Conservation (phyloP, 352 stramenopile genomes). For the Pythium sukuiense region DNA sequence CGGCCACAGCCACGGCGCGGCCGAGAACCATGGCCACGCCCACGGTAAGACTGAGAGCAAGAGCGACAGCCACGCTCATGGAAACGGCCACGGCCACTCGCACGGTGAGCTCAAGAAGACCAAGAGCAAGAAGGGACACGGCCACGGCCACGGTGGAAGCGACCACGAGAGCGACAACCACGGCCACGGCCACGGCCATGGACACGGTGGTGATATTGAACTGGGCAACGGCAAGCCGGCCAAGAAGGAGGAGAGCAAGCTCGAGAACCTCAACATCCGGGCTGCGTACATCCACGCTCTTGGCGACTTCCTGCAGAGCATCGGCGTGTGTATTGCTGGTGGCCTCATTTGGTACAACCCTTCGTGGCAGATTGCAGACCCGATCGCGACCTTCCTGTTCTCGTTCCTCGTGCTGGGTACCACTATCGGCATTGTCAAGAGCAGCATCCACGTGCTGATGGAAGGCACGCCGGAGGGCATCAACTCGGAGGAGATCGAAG, state of each 20-base stretch:
- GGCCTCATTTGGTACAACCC: constrained; percentile 97
- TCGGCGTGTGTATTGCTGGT: constrained; percentile 95
- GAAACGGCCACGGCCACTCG: constrained; percentile 37
- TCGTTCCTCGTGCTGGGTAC: constrained; percentile 93
- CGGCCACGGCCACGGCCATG: constrained; percentile 29
- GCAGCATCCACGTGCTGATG: constrained; percentile 94
- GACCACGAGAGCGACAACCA: constrained; percentile 44
- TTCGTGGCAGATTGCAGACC: constrained; percentile 95
- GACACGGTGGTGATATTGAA: constrained; percentile 14
- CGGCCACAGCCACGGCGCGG: constrained; percentile 25
- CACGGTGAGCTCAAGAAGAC: constrained; percentile 30
- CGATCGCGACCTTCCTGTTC: constrained; percentile 98
- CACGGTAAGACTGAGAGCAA: constrained; percentile 28
- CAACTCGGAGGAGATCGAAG: constrained; percentile 82
- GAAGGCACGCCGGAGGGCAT: constrained; percentile 94
- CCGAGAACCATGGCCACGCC: constrained; percentile 30
- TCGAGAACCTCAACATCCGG: constrained; percentile 94
- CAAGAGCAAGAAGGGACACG: constrained; percentile 33
- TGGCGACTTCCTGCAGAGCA: constrained; percentile 96
- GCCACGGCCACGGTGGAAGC: constrained; percentile 33
- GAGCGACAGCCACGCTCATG: constrained; percentile 29
- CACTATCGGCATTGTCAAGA: constrained; percentile 90
- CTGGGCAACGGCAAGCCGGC: constrained; percentile 12
- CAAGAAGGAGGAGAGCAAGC: constrained; percentile 35
- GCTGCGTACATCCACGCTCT: constrained; percentile 97